Evolutionary conservation across 352 stramenopile genomes (phyloP).

Genomic region (Pythium guiyangense): DNA sequence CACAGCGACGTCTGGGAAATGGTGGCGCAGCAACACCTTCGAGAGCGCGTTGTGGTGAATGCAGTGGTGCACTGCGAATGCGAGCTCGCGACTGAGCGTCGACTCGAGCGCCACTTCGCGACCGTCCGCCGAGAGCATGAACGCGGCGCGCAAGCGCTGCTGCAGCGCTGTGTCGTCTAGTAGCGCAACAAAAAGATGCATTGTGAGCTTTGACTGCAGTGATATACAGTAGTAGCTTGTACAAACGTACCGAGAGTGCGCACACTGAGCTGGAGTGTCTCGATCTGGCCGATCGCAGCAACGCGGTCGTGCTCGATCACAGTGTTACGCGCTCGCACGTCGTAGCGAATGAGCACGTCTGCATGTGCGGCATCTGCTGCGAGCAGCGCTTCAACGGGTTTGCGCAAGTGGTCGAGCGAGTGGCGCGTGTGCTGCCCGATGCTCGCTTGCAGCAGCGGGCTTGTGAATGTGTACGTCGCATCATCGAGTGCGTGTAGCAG

Average conservation of each 20-base stretch:
- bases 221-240: no score
- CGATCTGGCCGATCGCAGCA: constrained; percentile 51
- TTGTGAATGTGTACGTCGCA: constrained; percentile 62
- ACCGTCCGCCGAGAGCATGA: constrained; percentile 78
- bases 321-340: constrained; percentile 65
- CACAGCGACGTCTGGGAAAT: constrained; percentile 49
- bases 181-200: no score
- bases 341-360: constrained; percentile 47
- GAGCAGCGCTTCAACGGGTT: constrained; percentile 44
- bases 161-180: constrained; percentile 18
- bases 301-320: constrained; percentile 52
- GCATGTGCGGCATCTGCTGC: neutral
- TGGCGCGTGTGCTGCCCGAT: constrained; percentile 77
- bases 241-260: constrained; percentile 19
- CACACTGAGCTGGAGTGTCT: constrained; percentile 33
- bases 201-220: no score
- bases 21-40: constrained; percentile 61
- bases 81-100: constrained; percentile 68
- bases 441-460: constrained; percentile 49
- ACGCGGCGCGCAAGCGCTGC: constrained; percentile 38
- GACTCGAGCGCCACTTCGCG: constrained; percentile 65
- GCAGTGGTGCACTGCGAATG: constrained; percentile 80
- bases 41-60: constrained; percentile 86
- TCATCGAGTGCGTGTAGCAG: constrained; percentile 50
- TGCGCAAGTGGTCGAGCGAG: constrained; percentile 74